Evolutionary conservation across 2,329 filamentous ascomycete genomes (phyloP).

Genomic region (Pyrenophora tritici-repentis): DNA sequence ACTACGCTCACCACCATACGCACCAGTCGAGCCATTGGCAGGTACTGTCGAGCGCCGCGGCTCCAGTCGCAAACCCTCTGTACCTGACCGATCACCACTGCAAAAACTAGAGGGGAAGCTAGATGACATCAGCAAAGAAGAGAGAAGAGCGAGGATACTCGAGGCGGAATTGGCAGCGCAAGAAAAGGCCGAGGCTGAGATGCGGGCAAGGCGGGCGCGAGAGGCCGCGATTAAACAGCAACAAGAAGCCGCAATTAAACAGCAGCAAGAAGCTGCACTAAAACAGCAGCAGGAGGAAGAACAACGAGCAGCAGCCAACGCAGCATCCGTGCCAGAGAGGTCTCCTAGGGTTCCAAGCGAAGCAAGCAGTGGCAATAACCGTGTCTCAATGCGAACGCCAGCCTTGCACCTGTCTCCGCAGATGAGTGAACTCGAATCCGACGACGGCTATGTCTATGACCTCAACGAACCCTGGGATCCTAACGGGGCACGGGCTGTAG

Average conservation of each 20-base stretch:
- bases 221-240: conserved; percentile 40
- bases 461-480: conserved; percentile 46
- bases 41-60: conserved; percentile 32
- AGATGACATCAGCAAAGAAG: conserved; percentile 92
- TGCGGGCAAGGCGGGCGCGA: conserved; percentile 38
- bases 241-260: conserved; percentile 35
- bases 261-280: conserved; percentile 37
- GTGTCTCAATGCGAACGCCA: conserved; percentile 42
- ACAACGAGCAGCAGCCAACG: conserved; percentile 38
- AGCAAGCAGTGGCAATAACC: conserved; percentile 30
- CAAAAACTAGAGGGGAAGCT: conserved; percentile 92
- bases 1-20: conserved; percentile 39
- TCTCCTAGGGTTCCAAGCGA: conserved; percentile 17
- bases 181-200: conserved; percentile 60
- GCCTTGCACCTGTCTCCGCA: conserved; percentile 27
- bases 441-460: conserved; percentile 36
- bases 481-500: conserved; percentile 21
- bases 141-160: conserved; percentile 83
- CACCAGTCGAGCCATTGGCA: conserved; percentile 35
- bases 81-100: conserved; percentile 84
- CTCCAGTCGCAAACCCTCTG: conserved; percentile 57
- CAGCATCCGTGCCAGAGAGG: conserved; percentile 20
- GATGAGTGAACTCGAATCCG: conserved; percentile 35
- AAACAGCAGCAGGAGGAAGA: conserved; percentile 35
- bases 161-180: conserved; percentile 77